Conservation (phyloP, 73 alveolate species). For the Paramecium biaurelia region DNA sequence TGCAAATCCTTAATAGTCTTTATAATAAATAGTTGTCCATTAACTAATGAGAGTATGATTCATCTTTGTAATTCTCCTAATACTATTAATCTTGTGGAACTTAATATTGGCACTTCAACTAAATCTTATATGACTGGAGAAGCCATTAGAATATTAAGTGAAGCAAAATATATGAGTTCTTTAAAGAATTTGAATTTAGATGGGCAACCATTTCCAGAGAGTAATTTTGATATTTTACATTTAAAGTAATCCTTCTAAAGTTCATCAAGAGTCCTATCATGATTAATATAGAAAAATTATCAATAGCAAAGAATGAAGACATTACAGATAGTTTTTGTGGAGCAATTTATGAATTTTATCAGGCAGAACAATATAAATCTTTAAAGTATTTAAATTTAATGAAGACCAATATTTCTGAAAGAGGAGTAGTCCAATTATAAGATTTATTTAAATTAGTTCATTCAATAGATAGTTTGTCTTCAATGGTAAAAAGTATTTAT, state of each 20-base stretch:
- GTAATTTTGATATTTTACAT: not conserved
- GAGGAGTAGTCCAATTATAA: conserved; percentile 19
- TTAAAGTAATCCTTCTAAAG: not conserved
- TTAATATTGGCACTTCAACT: not conserved
- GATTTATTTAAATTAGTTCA: not conserved
- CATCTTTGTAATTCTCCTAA: not conserved
- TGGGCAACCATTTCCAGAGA: not conserved
- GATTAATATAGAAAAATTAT: not conserved
- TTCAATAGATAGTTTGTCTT: not conserved
- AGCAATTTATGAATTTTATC: not conserved
- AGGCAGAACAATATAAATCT: not conserved
- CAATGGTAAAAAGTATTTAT: not conserved
- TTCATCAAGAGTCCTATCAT: not conserved
- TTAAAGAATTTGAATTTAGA: not conserved
- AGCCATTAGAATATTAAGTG: not conserved
- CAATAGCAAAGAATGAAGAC: not conserved
- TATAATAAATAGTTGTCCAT: not conserved
- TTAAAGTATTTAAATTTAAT: not conserved
- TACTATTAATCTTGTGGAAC: not conserved
- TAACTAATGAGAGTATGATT: not conserved
- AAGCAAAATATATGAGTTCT: not conserved
- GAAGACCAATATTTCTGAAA: not conserved
- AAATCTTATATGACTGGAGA: conserved; percentile 20
- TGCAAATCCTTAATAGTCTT: not conserved
- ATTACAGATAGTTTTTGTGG: not conserved